Evolutionary conservation across 208 protist genomes (phyloP), one percentile per base, ranked within the genome.

Genomic region (Herpetomonas tarakana): DNA sequence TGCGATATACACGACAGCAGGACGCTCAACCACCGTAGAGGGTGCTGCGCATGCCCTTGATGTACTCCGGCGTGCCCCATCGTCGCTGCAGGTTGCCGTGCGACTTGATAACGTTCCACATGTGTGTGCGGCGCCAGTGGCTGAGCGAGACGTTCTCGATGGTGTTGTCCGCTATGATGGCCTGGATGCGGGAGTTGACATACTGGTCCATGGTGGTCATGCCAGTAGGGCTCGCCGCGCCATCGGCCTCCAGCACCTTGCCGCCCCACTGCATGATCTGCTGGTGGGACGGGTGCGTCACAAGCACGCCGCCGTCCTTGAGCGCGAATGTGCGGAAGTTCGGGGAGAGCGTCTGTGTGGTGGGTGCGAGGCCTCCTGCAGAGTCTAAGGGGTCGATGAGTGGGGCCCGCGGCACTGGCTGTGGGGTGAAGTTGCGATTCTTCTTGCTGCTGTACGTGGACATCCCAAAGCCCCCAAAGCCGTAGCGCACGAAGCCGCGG

Each of bases 381-480:
- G 77, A 74, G 14, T 71, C 68, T 1, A 74, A 24, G 19, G 79
- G 60, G 7, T 35, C 22, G 18, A 52, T 46, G 1, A 52, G 67
- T 6, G 52, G 26, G 18, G 52, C 54, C 14, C 57, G 59, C 28
- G 50, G 52, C 7, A 74, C 44, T 26, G 72, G 71, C 64, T 67
- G 53, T 7, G 83, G 70, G 22, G 58, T 49, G 58, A 94, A 92
- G 45, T 55, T 55, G 68, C 88, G 84, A 41, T 94, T 71, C 74
- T 94, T 94, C 71, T 88, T 89, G 0, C 82, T 54, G 26, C 74
- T 81, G 83, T 92, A 94, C n/a, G 87, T 80, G 57, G 81, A 90
- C 75, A 92, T 92, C n/a, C 88, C 88, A 58, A 87, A 94, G 30
- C 88, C 88, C n/a, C 85, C 84, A 55, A 94, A 94, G 46, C 85